Percentiles rank a stretch among this genome's conserved stretches.
Evolutionary conservation across 257 asterid species (phyloP).

Genomic region (Paulownia fortunei): DNA sequence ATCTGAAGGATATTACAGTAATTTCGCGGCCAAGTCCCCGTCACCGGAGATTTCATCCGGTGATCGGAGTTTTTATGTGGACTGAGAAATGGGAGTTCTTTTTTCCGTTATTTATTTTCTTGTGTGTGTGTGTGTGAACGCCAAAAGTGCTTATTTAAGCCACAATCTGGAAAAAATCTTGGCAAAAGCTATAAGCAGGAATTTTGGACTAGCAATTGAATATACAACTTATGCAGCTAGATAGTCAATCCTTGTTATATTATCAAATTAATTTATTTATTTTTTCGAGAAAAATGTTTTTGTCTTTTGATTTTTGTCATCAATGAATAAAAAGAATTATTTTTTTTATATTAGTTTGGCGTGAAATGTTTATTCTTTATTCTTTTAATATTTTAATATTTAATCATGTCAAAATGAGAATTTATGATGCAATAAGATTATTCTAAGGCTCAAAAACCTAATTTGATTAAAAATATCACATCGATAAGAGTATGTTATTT

Average conservation of each 20-base stretch:
- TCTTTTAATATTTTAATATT: too few relatives aligned
- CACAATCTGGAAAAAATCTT: not conserved
- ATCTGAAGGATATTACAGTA: not conserved
- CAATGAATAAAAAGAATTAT: too few relatives aligned
- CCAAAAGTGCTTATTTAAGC: constrained; percentile 12
- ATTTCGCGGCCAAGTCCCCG: constrained; percentile 38
- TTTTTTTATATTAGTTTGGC: too few relatives aligned
- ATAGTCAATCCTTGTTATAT: too few relatives aligned
- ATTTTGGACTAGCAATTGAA: not conserved
- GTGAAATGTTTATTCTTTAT: too few relatives aligned
- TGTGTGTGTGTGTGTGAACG: constrained; percentile 11
- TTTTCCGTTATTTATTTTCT: not conserved
- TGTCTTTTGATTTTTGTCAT: not conserved
- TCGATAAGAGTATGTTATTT: too few relatives aligned
- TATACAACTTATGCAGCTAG: not conserved
- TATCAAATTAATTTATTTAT: too few relatives aligned
- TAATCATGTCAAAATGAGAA: too few relatives aligned
- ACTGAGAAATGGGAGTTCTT: constrained; percentile 13
- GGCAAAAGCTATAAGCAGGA: not conserved
- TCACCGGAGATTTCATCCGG: constrained; percentile 67
- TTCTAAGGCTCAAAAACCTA: too few relatives aligned
- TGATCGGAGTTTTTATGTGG: constrained; percentile 50
- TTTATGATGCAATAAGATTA: too few relatives aligned
- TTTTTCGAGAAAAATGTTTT: not conserved
- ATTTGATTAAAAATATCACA: too few relatives aligned